These are phyloP conservation scores for Bretziella fagacearum DNA, from an alignment of 2,329 filamentous ascomycete species.

Conservation along the genomic window DNA sequence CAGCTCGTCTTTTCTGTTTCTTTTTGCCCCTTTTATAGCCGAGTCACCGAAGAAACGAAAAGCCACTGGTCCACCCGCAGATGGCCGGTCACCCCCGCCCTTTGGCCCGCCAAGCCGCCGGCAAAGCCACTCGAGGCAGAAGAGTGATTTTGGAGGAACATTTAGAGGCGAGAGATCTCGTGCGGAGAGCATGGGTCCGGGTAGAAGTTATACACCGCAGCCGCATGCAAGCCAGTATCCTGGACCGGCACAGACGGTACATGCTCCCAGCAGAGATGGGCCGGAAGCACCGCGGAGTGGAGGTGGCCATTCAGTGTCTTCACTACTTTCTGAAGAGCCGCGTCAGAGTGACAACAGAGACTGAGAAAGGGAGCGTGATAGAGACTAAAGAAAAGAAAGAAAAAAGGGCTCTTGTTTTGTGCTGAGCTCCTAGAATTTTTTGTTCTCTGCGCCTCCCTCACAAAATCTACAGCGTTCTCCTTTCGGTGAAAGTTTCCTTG, in stretches of 20 bases:
- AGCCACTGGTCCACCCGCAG: conserved; percentile 38
- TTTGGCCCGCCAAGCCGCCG: conserved; percentile 25
- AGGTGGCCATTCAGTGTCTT: conserved; percentile 27
- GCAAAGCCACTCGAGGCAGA: conserved; percentile 44
- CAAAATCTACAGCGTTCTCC: too few species aligned
- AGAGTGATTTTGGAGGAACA: conserved; percentile 35
- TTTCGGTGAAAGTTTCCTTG: not conserved
- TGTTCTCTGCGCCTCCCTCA: too few species aligned
- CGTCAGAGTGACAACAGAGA: not conserved
- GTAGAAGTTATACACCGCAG: conserved; percentile 5
- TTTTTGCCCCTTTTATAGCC: conserved; percentile 23
- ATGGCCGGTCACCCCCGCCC: conserved; percentile 20
- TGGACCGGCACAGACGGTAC: not conserved
- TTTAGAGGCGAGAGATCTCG: conserved; percentile 4
- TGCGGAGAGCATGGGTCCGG: conserved; percentile 1
- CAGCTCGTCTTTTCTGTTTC: not conserved
- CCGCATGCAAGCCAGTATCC: not conserved
- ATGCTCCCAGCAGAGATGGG: not conserved
- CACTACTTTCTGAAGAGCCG: conserved; percentile 27
- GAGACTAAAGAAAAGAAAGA: not conserved
- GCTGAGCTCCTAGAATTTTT: not conserved
- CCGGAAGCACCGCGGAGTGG: conserved; percentile 13
- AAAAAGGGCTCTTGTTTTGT: not conserved
- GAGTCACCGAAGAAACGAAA: conserved; percentile 80
- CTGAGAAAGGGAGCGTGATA: not conserved